Evolutionary conservation across 2,329 filamentous ascomycete species (phyloP), one percentile per base, ranked within the genome.

Genomic region (Penicillium hordei): DNA sequence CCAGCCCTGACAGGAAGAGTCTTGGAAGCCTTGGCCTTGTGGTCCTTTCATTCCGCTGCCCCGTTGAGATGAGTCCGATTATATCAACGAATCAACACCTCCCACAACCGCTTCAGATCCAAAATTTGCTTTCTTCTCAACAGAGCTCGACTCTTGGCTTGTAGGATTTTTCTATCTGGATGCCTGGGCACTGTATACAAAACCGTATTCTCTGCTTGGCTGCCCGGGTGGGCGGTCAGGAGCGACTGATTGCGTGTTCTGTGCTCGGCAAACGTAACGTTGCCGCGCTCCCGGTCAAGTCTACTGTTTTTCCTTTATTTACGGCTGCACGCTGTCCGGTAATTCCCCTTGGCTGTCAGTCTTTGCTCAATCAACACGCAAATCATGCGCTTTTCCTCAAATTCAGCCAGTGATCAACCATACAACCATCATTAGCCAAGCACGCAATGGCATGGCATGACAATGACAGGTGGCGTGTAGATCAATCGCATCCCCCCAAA

Each of bases 121-220:
- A 8, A n/a, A 34, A 33, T 40, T 51, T 36, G 46, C 48, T 51
- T 52, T 45, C 21, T 51, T 50, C 34, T 36, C 33, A 23, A 31
- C n/a, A 31, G 23, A 40, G 19, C 12, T 59, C 43, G 49, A 21
- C 38, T 49, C 56, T 58, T 52, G 55, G 57, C 61, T 33, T 31
- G 3, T 33, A n/a, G 6, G 13, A 15, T 29, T 55, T 39, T 23
- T 21, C 21, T 40, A 25, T 46, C 21, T 49, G 46, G 29, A 31
- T 48, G 6, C 33, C 61, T 63, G 46, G 61, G 58, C 61, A 48
- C 21, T 45, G 48, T 42, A 51, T 52, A 58, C 55, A 31, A 48
- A 34, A 19, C 55, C 55, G 49, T 48, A 48, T 57, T 38, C 43
- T 42, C 49, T 46, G 55, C 61, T 63, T 63, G 61, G 55, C 61